Evolutionary conservation across 225 moss, liverwort and hornwort species (phyloP).

Genomic region (Pseudoscleropodium purum): DNA sequence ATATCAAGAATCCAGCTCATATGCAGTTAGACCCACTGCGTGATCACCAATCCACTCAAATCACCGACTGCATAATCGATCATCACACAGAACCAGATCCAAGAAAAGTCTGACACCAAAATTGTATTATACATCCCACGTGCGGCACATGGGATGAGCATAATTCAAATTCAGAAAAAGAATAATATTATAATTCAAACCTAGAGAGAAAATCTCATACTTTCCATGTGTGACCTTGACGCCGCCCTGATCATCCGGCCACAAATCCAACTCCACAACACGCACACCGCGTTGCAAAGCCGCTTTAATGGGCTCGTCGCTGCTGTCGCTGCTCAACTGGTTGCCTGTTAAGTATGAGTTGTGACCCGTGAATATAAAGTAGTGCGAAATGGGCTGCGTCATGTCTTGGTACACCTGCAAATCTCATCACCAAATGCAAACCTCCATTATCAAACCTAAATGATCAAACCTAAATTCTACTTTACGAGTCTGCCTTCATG

Average conservation of each 20-base stretch:
- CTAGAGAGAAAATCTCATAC: neutral
- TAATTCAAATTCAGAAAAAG: neutral
- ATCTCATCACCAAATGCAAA: neutral
- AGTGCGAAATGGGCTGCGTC: constrained; percentile 62
- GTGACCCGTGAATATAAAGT: constrained; percentile 78
- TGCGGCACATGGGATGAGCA: neutral
- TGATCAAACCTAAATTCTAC: neutral
- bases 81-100: neutral
- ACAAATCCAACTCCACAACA: constrained; percentile 84
- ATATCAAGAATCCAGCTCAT: neutral
- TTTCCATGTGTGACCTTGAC: constrained; percentile 73
- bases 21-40: neutral
- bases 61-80: neutral
- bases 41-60: neutral
- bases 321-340: constrained; percentile 86
- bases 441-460: neutral
- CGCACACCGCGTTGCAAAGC: constrained; percentile 67
- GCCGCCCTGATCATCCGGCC: constrained; percentile 44
- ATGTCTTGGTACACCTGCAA: constrained; percentile 73
- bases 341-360: constrained; percentile 92
- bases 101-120: neutral
- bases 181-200: neutral
- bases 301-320: constrained; percentile 49
- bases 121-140: neutral
- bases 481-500: neutral